phyloP scores from a whole-genome alignment of 1,284 basidiomycete species.

The Cystobasidium sp. region DNA sequence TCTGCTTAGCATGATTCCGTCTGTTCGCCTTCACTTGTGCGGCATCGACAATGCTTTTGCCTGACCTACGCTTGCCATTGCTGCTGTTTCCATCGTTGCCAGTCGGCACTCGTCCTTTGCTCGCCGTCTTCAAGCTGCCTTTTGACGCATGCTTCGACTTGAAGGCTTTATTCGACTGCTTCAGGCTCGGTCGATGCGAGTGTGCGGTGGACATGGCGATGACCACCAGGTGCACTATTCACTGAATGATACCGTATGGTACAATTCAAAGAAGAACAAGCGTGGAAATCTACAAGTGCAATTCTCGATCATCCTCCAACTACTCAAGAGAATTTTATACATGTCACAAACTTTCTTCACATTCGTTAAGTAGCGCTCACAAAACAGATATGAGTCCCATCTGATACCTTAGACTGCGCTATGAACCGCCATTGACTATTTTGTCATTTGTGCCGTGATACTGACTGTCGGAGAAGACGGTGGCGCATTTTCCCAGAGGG shows the following conservation, averaged over 20 bases:
- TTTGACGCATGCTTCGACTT: constrained; percentile 83
- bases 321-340: neutral
- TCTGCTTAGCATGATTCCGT: constrained; percentile 78
- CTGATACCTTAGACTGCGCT: too few species aligned
- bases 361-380: too few species aligned
- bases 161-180: constrained; percentile 90
- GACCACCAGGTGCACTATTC: neutral
- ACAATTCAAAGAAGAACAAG: neutral
- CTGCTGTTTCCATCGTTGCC: constrained; percentile 39
- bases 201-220: constrained; percentile 14
- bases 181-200: constrained; percentile 75
- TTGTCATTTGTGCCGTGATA: too few species aligned
- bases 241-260: neutral
- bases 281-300: neutral
- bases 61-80: constrained; percentile 28
- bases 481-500: too few species aligned
- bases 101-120: constrained; percentile 46
- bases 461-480: too few species aligned
- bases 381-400: too few species aligned
- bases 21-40: constrained; percentile 72
- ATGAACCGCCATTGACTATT: too few species aligned
- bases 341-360: too few species aligned
- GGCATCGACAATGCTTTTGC: constrained; percentile 51
- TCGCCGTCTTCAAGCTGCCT: constrained; percentile 57
- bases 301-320: neutral